Evolutionary conservation across 2,329 filamentous ascomycete genomes (phyloP).

Genomic region (Ascochyta clinopodiicola): DNA sequence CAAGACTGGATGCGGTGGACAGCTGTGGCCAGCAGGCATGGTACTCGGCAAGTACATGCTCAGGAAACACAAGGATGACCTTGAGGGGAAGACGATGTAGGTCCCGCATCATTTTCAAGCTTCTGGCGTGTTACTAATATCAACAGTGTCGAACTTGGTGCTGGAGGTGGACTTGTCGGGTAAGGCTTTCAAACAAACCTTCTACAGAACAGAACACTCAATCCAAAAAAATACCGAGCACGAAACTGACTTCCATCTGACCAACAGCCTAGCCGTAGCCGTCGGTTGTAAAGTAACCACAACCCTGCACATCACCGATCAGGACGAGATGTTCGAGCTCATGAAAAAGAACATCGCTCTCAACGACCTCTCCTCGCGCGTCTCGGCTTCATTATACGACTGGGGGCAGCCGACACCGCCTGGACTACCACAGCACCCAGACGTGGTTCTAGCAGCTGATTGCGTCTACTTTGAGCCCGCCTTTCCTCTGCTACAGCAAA

Average conservation of each 20-base stretch:
- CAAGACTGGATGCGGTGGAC: conserved; percentile 85
- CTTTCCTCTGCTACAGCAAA: conserved; percentile 84
- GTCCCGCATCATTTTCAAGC: conserved; percentile 44
- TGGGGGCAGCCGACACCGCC: conserved; percentile 65
- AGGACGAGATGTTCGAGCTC: conserved; percentile 80
- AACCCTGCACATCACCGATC: conserved; percentile 83
- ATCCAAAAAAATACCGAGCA: no score
- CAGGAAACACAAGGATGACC: conserved; percentile 68
- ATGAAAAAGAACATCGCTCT: conserved; percentile 88
- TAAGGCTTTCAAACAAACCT: conserved; percentile 36
- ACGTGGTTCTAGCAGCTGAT: conserved; percentile 90
- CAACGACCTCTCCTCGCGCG: conserved; percentile 71
- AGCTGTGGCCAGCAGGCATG: conserved; percentile 94
- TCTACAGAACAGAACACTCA: no score
- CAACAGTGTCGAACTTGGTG: conserved; percentile 83
- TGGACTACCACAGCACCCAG: conserved; percentile 63
- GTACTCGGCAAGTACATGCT: conserved; percentile 86
- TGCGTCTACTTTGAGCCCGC: conserved; percentile 98
- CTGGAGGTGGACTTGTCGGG: conserved; percentile 86
- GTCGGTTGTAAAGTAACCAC: conserved; percentile 59
- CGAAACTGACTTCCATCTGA: no score
- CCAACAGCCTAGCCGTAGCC: conserved; percentile 61
- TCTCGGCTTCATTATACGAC: conserved; percentile 75
- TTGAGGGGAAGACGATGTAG: conserved; percentile 75
- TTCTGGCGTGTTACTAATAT: conserved; percentile 18